Percentiles rank a stretch among this genome's conserved stretches.
Evolutionary conservation across 352 stramenopile genomes (phyloP).

Genomic region (Peronosclerospora sorghi): DNA sequence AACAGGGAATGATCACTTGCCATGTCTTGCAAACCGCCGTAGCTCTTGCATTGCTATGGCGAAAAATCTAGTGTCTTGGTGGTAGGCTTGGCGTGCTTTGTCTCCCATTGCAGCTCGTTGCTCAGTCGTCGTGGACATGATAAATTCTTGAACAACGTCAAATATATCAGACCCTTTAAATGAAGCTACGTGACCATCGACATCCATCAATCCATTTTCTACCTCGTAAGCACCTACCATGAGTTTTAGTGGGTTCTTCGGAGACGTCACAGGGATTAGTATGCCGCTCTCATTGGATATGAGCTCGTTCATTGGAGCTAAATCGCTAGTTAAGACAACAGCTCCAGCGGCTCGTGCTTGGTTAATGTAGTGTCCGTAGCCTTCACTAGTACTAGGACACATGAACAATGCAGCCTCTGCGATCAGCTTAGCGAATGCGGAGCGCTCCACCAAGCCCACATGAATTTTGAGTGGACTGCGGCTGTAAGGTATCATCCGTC

Average conservation of each 20-base stretch:
- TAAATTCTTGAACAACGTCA: constrained; percentile 11
- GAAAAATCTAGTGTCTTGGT: constrained; percentile 44
- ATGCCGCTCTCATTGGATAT: constrained; percentile 18
- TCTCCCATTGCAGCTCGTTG: constrained; percentile 22
- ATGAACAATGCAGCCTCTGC: constrained; percentile 40
- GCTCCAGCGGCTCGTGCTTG: constrained; percentile 39
- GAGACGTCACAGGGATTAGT: constrained; percentile 2
- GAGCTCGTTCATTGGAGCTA: constrained; percentile 62
- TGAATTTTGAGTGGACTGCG: constrained; percentile 22
- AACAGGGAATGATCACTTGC: too few species aligned
- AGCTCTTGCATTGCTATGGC: neutral
- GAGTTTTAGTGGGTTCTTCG: constrained; percentile 18
- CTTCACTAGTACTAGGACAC: constrained; percentile 47
- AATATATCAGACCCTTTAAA: constrained; percentile 19
- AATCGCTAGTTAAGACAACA: constrained; percentile 39
- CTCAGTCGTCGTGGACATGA: constrained; percentile 15
- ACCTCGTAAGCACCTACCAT: constrained; percentile 23
- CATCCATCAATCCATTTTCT: constrained; percentile 7
- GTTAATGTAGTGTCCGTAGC: constrained; percentile 69
- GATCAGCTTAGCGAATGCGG: constrained; percentile 30
- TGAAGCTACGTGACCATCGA: constrained; percentile 16
- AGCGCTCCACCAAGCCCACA: constrained; percentile 8
- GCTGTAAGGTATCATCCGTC: constrained; percentile 12
- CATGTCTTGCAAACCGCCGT: neutral
- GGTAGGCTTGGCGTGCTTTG: constrained; percentile 30